Evolutionary conservation across 2,329 filamentous ascomycete genomes (phyloP).

Genomic region (Xylaria sp.): DNA sequence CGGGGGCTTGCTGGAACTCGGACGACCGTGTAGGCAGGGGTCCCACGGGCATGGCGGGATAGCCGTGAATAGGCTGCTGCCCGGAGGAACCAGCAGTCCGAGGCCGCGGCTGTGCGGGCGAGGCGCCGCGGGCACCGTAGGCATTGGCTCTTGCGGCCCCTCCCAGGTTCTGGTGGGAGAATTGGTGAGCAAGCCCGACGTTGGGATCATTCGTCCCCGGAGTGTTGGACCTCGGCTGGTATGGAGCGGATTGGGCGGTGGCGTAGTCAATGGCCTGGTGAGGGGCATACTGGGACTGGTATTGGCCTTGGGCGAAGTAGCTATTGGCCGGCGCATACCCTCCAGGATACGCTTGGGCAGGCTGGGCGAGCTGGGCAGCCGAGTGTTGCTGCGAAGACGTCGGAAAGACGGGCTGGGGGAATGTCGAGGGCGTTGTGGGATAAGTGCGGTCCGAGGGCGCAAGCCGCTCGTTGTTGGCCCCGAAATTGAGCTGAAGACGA

Average conservation of each 20-base stretch:
- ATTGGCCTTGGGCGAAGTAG: slow-evolving; percentile 73
- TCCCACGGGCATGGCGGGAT: slow-evolving; percentile 65
- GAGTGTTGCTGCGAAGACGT: slow-evolving; percentile 59
- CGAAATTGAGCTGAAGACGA: slow-evolving; percentile 74
- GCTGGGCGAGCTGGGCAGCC: slow-evolving; percentile 57
- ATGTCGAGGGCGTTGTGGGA: slow-evolving; percentile 93
- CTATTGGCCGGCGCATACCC: slow-evolving; percentile 60
- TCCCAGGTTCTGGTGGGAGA: slow-evolving; percentile 94
- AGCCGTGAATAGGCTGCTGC: slow-evolving; percentile 70
- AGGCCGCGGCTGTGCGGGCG: slow-evolving; percentile 76
- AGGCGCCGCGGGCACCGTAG: slow-evolving; percentile 74
- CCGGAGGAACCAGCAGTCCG: slow-evolving; percentile 80
- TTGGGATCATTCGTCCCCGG: slow-evolving; percentile 82
- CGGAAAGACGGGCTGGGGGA: slow-evolving; percentile 86
- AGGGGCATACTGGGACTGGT: slow-evolving; percentile 56
- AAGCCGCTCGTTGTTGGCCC: slow-evolving; percentile 73
- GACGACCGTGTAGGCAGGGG: slow-evolving; percentile 72
- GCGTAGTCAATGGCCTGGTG: slow-evolving; percentile 46
- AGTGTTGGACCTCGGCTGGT: slow-evolving; percentile 66
- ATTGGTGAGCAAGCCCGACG: slow-evolving; percentile 92
- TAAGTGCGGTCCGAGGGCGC: slow-evolving; percentile 74
- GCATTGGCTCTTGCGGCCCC: slow-evolving; percentile 75
- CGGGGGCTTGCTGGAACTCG: slow-evolving; percentile 82
- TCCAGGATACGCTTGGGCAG: slow-evolving; percentile 56
- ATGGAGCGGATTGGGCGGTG: slow-evolving; percentile 48